Conservation (phyloP, 352 stramenopile species). For the Lagenidium giganteum region DNA sequence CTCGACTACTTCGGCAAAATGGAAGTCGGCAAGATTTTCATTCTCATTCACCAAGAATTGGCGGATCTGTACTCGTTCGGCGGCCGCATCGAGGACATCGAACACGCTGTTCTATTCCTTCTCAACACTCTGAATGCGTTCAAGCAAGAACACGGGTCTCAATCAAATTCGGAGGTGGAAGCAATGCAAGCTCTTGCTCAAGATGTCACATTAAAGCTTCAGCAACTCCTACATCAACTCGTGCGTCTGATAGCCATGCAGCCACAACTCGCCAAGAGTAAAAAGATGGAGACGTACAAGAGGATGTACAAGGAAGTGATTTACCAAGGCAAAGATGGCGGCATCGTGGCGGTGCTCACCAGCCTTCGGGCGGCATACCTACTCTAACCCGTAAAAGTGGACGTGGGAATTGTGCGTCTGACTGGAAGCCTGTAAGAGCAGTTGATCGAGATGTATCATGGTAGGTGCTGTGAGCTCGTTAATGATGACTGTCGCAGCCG, state of each 20-base stretch:
- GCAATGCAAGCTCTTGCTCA: conserved; percentile 34
- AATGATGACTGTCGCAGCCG: conserved; percentile 21
- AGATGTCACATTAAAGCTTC: conserved; percentile 49
- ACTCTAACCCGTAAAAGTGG: conserved; percentile 39
- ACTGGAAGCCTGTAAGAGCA: conserved; percentile 27
- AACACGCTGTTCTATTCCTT: conserved; percentile 72
- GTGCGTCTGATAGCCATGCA: conserved; percentile 37
- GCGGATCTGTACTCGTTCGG: conserved; percentile 69
- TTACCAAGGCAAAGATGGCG: conserved; percentile 50
- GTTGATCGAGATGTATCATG: conserved; percentile 57
- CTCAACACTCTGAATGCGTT: conserved; percentile 78
- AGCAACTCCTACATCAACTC: conserved; percentile 54
- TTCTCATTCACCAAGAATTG: conserved; percentile 80
- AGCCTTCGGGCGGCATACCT: conserved; percentile 56
- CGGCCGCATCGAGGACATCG: conserved; percentile 59
- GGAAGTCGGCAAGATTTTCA: conserved; percentile 73
- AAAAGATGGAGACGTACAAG: conserved; percentile 64
- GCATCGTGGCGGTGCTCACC: conserved; percentile 32
- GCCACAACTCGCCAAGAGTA: background rate
- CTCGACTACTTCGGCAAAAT: conserved; percentile 67
- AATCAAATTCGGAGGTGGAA: too few species aligned
- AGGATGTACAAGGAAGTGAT: conserved; percentile 85
- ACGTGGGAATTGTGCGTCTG: conserved; percentile 12
- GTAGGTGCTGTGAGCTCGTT: conserved; percentile 38
- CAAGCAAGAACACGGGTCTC: conserved; percentile 12